Evolutionary conservation across 805 yeast species (phyloP), one percentile per base, ranked within the genome.

Genomic region (Spencermartinsiella europaea): DNA sequence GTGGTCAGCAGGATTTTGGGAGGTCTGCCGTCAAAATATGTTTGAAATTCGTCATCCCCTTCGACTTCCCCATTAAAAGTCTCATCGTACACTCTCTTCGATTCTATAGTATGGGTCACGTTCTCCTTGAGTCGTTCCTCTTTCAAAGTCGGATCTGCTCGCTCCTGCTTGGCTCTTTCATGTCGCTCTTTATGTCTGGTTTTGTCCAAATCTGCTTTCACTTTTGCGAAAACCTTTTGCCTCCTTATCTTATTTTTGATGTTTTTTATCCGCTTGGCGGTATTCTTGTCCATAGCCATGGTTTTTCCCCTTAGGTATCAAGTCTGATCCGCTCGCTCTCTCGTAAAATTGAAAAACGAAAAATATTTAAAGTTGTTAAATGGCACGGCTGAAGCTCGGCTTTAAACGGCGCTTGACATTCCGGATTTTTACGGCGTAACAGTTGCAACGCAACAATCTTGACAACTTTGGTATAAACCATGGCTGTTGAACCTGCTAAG

Each of bases 1-100:
- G 99, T 93, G 5, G 99, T 93, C 45, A 93, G 70, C 46, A 93
- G 72, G 39, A 93, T 85, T 65, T 93, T 93, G 39, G 99, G 98
- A 43, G 81, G 80, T 51, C 72, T 64, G 38, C 74, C 73, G 19
- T 69, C 68, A 59, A 83, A 84, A 59, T 81, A 81, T 25, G 67
- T 63, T 33, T 72, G 75, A 62, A 85, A 85, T 58, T 69, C 71
- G 50, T 81, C 75, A 31, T 60, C 72, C 5, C 71, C 75, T 40
- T 73, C 76, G 4, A 67, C 55, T 38, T 64, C 69, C 14, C 64
- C 60, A 21, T 63, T 65, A 15, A 87, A 82, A 1, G 96, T 85
- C 64, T 90, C 96, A 63, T 89, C 97, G 56, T 66, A 89, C 1
- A 82, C 91, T 61, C 97, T 72, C 72, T 85, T 85, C 45, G 79